phyloP scores from a whole-genome alignment of 495 filamentous ascomycete genomes.

The Aspergillus conjunctus region DNA sequence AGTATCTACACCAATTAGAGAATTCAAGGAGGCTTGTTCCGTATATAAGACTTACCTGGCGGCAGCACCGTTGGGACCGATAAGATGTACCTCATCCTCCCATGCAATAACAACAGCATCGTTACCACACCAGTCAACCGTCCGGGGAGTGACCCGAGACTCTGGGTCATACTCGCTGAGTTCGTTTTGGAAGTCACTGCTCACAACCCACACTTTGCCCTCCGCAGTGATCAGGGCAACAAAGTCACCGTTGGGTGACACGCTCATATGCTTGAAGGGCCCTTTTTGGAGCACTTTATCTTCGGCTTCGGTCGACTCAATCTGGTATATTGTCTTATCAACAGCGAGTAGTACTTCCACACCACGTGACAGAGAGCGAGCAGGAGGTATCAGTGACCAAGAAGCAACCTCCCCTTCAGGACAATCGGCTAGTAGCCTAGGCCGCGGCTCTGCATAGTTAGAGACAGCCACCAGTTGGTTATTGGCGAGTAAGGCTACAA shows the following conservation, averaged over 20 bases:
- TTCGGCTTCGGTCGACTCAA: conserved; percentile 86
- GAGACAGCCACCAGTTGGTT: conserved; percentile 86
- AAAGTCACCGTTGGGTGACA: conserved; percentile 88
- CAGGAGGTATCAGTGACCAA: conserved; percentile 87
- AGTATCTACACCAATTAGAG: conserved; percentile 58
- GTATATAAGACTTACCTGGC: conserved; percentile 53
- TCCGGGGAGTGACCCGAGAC: conserved; percentile 80
- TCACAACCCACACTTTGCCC: conserved; percentile 90
- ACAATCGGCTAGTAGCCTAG: conserved; percentile 75
- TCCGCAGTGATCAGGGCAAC: conserved; percentile 83
- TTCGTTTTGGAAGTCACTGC: conserved; percentile 88
- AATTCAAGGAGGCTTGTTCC: background rate
- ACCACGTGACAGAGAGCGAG: conserved; percentile 87
- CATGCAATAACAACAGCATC: conserved; percentile 92
- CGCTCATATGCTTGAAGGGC: conserved; percentile 84
- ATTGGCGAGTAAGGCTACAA: conserved; percentile 90
- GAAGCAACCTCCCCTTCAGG: conserved; percentile 80
- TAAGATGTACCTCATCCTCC: conserved; percentile 97
- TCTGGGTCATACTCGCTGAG: conserved; percentile 89
- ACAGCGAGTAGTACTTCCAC: conserved; percentile 93
- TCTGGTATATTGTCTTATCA: conserved; percentile 77
- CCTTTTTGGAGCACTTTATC: conserved; percentile 88
- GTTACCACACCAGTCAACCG: conserved; percentile 94
- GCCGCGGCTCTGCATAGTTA: conserved; percentile 86
- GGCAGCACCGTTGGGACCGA: conserved; percentile 79